Percentiles rank a stretch among this genome's conserved stretches.
phyloP scores from a whole-genome alignment of 805 yeast species.

The Jamesozyma rosinii region DNA sequence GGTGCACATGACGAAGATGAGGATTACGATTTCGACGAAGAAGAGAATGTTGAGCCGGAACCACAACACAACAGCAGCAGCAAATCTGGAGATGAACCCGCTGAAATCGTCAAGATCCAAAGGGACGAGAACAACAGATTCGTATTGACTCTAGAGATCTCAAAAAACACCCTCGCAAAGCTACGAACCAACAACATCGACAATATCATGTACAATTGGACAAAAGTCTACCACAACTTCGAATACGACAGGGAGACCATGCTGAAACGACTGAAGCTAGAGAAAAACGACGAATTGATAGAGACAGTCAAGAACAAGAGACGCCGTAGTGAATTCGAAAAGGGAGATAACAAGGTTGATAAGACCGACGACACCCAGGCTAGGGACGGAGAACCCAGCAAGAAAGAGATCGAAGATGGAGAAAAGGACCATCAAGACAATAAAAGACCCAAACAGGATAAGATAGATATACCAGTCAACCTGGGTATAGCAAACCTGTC shows the following conservation, averaged over 20 bases:
- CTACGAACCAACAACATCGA: constrained; percentile 29
- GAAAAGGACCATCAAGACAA: constrained; percentile 11
- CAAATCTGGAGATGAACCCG: constrained; percentile 4
- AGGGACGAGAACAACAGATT: constrained; percentile 18
- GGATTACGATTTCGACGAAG: constrained; percentile 12
- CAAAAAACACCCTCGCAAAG: constrained; percentile 29
- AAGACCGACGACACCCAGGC: constrained; percentile 25
- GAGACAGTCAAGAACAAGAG: constrained; percentile 22
- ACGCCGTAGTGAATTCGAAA: constrained; percentile 13
- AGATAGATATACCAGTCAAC: constrained; percentile 33
- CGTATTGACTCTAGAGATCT: constrained; percentile 29
- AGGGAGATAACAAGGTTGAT: constrained; percentile 19
- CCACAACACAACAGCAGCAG: background rate
- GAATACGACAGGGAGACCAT: constrained; percentile 70
- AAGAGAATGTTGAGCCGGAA: constrained; percentile 1
- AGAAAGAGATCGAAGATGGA: constrained; percentile 12
- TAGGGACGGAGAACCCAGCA: constrained; percentile 7
- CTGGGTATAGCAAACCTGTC: constrained; percentile 70
- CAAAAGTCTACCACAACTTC: constrained; percentile 64
- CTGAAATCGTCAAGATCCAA: background rate
- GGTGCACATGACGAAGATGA: constrained; percentile 10
- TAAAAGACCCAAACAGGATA: constrained; percentile 22
- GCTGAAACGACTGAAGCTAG: constrained; percentile 64
- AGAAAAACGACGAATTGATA: constrained; percentile 68
- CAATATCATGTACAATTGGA: constrained; percentile 48